These are phyloP conservation scores for Macrolepiota dolichaula DNA, from an alignment of 768 basidiomycete genomes.

Conservation along the genomic window DNA sequence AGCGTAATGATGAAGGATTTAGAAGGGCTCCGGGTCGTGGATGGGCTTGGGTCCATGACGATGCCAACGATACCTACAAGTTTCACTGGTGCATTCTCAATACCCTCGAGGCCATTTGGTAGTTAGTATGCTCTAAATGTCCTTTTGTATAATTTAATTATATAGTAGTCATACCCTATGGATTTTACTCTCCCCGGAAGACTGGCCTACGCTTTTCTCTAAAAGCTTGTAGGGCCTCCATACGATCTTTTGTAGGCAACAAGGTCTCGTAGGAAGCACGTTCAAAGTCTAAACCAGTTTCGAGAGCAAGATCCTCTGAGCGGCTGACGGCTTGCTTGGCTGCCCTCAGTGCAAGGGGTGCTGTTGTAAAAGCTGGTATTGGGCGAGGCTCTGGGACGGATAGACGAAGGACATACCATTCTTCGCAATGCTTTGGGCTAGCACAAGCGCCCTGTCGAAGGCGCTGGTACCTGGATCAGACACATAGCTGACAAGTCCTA, in stretches of 20 bases:
- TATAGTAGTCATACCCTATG: constrained; percentile 19
- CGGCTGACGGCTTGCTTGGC: constrained; percentile 85
- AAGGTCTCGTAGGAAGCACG: constrained; percentile 80
- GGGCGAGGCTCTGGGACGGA: background rate
- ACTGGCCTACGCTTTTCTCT: constrained; percentile 75
- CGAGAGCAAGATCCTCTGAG: constrained; percentile 74
- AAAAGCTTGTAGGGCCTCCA: constrained; percentile 85
- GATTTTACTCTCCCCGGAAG: constrained; percentile 73
- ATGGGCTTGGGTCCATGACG: constrained; percentile 41
- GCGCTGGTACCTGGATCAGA: constrained; percentile 57
- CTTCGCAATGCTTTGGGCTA: constrained; percentile 65
- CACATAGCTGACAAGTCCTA: constrained; percentile 83
- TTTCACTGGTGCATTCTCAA: constrained; percentile 47
- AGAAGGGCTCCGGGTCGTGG: constrained; percentile 64
- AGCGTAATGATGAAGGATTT: constrained; percentile 89
- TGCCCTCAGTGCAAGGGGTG: constrained; percentile 83
- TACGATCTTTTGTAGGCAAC: constrained; percentile 68
- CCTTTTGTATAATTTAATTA: constrained; percentile 21
- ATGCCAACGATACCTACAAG: constrained; percentile 56
- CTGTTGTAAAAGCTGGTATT: constrained; percentile 33
- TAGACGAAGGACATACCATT: constrained; percentile 47
- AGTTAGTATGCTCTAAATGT: constrained; percentile 17
- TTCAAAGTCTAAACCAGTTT: constrained; percentile 92
- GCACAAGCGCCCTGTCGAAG: constrained; percentile 63
- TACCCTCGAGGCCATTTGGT: constrained; percentile 40